Conservation (phyloP, 2,329 filamentous ascomycete species). For the Daldinia sp. region DNA sequence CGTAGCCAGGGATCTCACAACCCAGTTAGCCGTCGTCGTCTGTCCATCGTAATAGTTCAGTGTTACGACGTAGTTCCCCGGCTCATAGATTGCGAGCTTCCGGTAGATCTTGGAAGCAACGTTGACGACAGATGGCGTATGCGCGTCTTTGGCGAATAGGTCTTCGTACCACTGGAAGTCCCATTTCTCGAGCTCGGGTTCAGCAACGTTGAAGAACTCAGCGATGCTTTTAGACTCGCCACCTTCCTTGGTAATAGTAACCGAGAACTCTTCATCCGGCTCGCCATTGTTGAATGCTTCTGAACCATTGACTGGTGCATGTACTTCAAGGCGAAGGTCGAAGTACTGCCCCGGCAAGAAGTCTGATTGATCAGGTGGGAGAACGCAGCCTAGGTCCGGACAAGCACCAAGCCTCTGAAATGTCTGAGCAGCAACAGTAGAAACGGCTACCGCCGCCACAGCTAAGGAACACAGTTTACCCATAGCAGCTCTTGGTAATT, state of each 20-base stretch:
- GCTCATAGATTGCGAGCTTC: slow-evolving; percentile 77
- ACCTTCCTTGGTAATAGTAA: slow-evolving; percentile 74
- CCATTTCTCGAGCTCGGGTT: slow-evolving; percentile 81
- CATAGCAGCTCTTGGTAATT: slow-evolving; percentile 44
- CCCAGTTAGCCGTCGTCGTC: slow-evolving; percentile 78
- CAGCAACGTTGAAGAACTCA: slow-evolving; percentile 72
- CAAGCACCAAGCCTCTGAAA: slow-evolving; percentile 68
- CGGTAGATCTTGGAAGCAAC: slow-evolving; percentile 83
- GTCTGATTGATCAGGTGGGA: slow-evolving; percentile 73
- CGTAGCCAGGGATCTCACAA: slow-evolving; percentile 74
- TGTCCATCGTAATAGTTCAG: slow-evolving; percentile 77
- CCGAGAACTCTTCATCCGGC: slow-evolving; percentile 78
- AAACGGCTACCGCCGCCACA: slow-evolving; percentile 48
- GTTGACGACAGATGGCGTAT: slow-evolving; percentile 76
- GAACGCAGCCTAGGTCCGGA: slow-evolving; percentile 65
- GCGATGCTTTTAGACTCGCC: slow-evolving; percentile 61
- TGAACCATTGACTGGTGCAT: slow-evolving; percentile 82
- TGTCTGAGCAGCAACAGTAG: slow-evolving; percentile 61
- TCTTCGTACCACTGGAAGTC: slow-evolving; percentile 87
- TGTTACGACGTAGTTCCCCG: slow-evolving; percentile 79
- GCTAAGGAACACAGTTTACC: slow-evolving; percentile 49
- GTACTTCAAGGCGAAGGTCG: slow-evolving; percentile 83
- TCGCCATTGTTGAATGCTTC: slow-evolving; percentile 75
- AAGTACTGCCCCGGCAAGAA: slow-evolving; percentile 87
- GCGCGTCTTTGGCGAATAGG: slow-evolving; percentile 77